Evolutionary conservation across 768 basidiomycete genomes (phyloP).

Genomic region (Trametes cubensis): DNA sequence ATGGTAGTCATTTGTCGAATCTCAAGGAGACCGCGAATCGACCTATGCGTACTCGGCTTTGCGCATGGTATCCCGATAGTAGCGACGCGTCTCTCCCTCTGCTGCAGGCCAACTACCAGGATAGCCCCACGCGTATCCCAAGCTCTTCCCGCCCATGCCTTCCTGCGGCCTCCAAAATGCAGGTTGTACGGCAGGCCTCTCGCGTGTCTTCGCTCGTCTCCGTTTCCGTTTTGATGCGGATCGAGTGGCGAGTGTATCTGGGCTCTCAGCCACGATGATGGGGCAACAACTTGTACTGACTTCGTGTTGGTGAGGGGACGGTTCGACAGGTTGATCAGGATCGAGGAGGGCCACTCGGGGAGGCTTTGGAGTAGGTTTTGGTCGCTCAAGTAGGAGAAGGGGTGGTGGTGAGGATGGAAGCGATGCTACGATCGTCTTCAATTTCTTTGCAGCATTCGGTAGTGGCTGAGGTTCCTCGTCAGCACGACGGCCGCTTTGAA

Average conservation of each 20-base stretch:
- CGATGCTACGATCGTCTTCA: not conserved
- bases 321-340: constrained; percentile 14
- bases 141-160: constrained; percentile 33
- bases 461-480: not conserved
- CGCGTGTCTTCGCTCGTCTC: constrained; percentile 5
- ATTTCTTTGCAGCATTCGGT: constrained; percentile 9
- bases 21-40: not conserved
- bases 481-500: too few species aligned
- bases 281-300: constrained; percentile 23
- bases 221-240: constrained; percentile 11
- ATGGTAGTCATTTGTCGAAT: not conserved
- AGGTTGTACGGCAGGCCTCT: constrained; percentile 22
- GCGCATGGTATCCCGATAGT: constrained; percentile 30
- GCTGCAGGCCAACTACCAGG: constrained; percentile 32
- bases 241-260: not conserved
- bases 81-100: constrained; percentile 23
- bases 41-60: constrained; percentile 19
- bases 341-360: not conserved
- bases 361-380: constrained; percentile 7
- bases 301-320: constrained; percentile 29
- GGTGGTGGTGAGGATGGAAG: not conserved
- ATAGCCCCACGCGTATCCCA: constrained; percentile 38
- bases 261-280: constrained; percentile 4
- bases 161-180: constrained; percentile 34
- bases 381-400: constrained; percentile 6